A percentile compares a stretch with the other conserved stretches of the same genome.
Conservation (phyloP, 345 rosid species). For the Reutealis trisperma region DNA sequence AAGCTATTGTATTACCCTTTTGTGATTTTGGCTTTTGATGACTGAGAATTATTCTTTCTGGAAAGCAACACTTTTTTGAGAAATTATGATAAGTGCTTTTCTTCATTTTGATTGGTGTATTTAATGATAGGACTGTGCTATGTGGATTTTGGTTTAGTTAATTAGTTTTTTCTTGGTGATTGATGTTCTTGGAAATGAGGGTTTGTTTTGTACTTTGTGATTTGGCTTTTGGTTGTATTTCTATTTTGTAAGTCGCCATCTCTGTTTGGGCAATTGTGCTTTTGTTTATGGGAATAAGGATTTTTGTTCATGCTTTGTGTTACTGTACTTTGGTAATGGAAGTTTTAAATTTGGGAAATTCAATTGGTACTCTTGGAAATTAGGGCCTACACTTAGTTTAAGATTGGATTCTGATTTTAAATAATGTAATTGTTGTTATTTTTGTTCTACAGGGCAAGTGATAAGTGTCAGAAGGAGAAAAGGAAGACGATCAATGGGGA, state of each 20-base stretch:
- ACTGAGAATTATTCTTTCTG: not conserved
- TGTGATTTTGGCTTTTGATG: not conserved
- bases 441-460: conserved; percentile 54
- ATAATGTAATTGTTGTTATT: not conserved
- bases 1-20: not conserved
- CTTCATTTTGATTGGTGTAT: not conserved
- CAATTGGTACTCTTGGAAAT: conserved; percentile 7
- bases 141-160: not conserved
- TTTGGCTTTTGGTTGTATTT: not conserved
- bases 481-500: conserved; percentile 78
- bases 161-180: not conserved
- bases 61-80: not conserved
- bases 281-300: not conserved
- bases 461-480: conserved; percentile 73
- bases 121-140: not conserved
- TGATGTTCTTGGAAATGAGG: not conserved
- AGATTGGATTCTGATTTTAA: not conserved
- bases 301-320: conserved; percentile 1
- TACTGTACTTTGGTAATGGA: not conserved
- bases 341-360: not conserved
- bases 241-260: not conserved
- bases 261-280: not conserved
- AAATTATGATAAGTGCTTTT: not conserved
- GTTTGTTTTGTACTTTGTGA: not conserved
- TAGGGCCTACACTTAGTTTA: not conserved